Evolutionary conservation across 1,284 basidiomycete species (phyloP).

Genomic region (Wolfiporia cocos): DNA sequence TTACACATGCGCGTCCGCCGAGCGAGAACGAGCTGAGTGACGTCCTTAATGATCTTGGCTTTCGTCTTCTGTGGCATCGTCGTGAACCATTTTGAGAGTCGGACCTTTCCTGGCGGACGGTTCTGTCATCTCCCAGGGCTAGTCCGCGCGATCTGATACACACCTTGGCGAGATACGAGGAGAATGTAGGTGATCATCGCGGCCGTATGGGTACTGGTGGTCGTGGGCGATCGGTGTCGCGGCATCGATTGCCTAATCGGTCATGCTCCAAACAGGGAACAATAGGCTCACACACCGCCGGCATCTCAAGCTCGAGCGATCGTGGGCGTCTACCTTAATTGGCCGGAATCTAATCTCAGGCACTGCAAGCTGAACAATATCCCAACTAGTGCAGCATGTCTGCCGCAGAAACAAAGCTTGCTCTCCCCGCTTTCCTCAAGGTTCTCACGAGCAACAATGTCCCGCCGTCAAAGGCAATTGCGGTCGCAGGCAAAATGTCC

Average conservation of each 20-base stretch:
- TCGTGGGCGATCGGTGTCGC: background rate
- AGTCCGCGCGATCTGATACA: no score
- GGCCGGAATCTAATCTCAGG: no score
- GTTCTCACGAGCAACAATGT: conserved; percentile 59
- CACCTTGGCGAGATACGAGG: conserved; percentile 90
- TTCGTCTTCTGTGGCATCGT: conserved; percentile 94
- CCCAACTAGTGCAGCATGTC: no score
- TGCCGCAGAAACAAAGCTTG: conserved; percentile 44
- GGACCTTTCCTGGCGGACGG: conserved; percentile 89
- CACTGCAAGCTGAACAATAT: no score
- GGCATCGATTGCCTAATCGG: conserved; percentile 15
- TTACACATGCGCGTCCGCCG: conserved; percentile 98
- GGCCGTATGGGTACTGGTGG: conserved; percentile 1
- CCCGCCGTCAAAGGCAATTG: conserved; percentile 71
- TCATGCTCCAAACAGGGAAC: conserved; percentile 5
- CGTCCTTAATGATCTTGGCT: conserved; percentile 98
- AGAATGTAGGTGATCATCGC: conserved; percentile 43
- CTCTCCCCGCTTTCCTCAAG: conserved; percentile 72
- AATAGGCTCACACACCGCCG: conserved; percentile 1
- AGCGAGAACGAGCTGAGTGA: conserved; percentile 96
- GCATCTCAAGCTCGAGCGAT: background rate
- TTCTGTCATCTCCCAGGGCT: no score
- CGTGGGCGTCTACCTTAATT: background rate
- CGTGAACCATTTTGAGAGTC: conserved; percentile 98
- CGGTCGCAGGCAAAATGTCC: conserved; percentile 72